Evolutionary conservation across 2,329 filamentous ascomycete species (phyloP).

Genomic region (Lecanoromycetidae sp.): DNA sequence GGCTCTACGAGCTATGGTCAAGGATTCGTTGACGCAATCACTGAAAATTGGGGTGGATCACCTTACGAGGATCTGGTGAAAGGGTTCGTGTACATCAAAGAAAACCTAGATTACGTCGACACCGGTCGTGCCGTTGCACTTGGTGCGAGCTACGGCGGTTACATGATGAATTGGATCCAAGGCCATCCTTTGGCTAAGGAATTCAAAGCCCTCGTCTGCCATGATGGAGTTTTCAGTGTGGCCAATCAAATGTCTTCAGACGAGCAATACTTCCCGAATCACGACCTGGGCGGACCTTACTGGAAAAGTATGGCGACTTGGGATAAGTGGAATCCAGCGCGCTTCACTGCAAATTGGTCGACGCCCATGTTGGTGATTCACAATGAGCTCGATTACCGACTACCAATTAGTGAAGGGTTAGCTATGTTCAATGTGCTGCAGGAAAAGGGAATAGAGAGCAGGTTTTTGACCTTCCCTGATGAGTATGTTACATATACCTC

Average conservation of each 20-base stretch:
- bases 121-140: slow-evolving; percentile 40
- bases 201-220: slow-evolving; percentile 46
- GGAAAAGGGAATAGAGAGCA: slow-evolving; percentile 18
- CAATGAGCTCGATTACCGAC: slow-evolving; percentile 76
- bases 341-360: slow-evolving; percentile 54
- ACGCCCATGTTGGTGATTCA: slow-evolving; percentile 88
- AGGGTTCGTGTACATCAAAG: slow-evolving; percentile 41
- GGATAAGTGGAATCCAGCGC: slow-evolving; percentile 46
- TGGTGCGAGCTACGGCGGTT: slow-evolving; percentile 47
- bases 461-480: slow-evolving; percentile 17
- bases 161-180: slow-evolving; percentile 35
- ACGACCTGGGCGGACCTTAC: slow-evolving; percentile 39
- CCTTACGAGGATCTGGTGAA: slow-evolving; percentile 46
- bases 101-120: slow-evolving; percentile 42
- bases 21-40: slow-evolving; percentile 40
- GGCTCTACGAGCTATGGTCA: slow-evolving; percentile 48
- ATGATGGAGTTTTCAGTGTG: slow-evolving; percentile 39
- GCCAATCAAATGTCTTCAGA: slow-evolving; percentile 34
- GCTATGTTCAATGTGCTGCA: slow-evolving; percentile 80
- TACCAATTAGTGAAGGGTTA: slow-evolving; percentile 74
- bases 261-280: slow-evolving; percentile 44
- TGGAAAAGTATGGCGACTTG: slow-evolving; percentile 35
- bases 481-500: slow-evolving; percentile 31
- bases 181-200: slow-evolving; percentile 34
- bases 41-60: slow-evolving; percentile 41